Conservation (phyloP, 1,284 basidiomycete species). For the Lignosus rhinocerotis region DNA sequence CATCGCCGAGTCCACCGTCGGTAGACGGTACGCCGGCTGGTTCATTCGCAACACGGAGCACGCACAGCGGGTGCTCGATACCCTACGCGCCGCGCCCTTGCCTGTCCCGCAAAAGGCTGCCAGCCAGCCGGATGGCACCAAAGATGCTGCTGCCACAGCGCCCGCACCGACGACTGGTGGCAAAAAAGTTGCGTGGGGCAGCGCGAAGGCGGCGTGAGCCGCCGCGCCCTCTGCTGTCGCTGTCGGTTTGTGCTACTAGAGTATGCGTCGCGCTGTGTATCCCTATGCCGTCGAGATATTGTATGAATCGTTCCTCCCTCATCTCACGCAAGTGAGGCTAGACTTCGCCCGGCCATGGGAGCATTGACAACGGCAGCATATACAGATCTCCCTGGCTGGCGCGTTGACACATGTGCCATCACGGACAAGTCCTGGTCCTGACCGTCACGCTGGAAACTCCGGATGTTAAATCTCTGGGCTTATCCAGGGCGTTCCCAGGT, state of each 20-base stretch:
- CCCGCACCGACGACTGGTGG: constrained; percentile 27
- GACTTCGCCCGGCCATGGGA: too few species aligned
- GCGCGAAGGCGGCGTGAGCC: constrained; percentile 32
- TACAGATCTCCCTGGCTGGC: too few species aligned
- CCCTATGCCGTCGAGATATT: constrained; percentile 14
- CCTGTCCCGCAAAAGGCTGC: constrained; percentile 37
- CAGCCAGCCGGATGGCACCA: constrained; percentile 7
- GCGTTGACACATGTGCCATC: too few species aligned
- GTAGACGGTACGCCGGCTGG: constrained; percentile 92
- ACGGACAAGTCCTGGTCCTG: too few species aligned
- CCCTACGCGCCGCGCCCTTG: constrained; percentile 70
- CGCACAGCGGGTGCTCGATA: constrained; percentile 82
- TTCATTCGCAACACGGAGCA: constrained; percentile 95
- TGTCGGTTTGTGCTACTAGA: constrained; percentile 1
- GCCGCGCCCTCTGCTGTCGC: not conserved
- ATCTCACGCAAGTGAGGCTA: too few species aligned
- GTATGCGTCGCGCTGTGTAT: constrained; percentile 17
- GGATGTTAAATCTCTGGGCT: too few species aligned
- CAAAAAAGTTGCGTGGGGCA: constrained; percentile 36
- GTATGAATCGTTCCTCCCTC: constrained; percentile 8
- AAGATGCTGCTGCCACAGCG: constrained; percentile 14
- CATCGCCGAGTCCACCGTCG: constrained; percentile 91
- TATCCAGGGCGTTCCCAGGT: too few species aligned
- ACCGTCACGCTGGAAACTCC: too few species aligned
- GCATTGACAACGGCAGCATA: too few species aligned